Conservation (phyloP, 2,329 filamentous ascomycete species). For the Aspergillus sp. region DNA sequence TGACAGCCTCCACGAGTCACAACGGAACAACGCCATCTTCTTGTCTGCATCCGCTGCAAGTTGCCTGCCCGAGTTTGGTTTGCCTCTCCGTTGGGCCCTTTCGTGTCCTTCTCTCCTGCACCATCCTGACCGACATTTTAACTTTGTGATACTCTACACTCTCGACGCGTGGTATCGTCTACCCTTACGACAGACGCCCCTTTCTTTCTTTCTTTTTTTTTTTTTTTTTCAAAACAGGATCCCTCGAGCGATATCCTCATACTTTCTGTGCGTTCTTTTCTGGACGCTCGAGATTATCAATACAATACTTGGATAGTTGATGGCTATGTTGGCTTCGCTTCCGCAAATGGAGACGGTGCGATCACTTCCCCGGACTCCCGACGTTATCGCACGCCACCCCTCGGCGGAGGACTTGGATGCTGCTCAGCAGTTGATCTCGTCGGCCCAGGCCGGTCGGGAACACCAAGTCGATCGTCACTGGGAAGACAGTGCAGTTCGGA, state of each 20-base stretch:
- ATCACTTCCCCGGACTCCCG: constrained; percentile 24
- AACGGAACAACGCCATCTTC: constrained; percentile 3
- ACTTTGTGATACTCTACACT: constrained; percentile 24
- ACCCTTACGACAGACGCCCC: constrained; percentile 24
- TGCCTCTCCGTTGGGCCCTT: constrained; percentile 4
- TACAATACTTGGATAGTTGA: not conserved
- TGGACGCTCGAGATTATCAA: too few relatives aligned
- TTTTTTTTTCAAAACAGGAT: not conserved
- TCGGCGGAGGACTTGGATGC: constrained; percentile 45
- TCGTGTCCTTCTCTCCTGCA: constrained; percentile 12
- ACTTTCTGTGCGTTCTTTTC: too few relatives aligned
- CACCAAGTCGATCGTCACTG: constrained; percentile 23
- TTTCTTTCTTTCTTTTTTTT: constrained; percentile 11
- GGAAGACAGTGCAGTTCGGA: constrained; percentile 7
- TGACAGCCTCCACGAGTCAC: not conserved
- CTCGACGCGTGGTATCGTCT: constrained; percentile 18
- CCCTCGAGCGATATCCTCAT: too few relatives aligned
- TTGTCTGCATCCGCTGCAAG: too few relatives aligned
- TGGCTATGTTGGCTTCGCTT: constrained; percentile 33
- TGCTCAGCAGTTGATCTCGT: constrained; percentile 45
- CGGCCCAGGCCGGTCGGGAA: constrained; percentile 40
- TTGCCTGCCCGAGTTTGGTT: constrained; percentile 8
- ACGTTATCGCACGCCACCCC: constrained; percentile 35
- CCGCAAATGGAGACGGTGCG: constrained; percentile 32
- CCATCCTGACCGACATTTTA: constrained; percentile 33